Conservation (phyloP, 768 basidiomycete species). For the Boletus sensibilis region DNA sequence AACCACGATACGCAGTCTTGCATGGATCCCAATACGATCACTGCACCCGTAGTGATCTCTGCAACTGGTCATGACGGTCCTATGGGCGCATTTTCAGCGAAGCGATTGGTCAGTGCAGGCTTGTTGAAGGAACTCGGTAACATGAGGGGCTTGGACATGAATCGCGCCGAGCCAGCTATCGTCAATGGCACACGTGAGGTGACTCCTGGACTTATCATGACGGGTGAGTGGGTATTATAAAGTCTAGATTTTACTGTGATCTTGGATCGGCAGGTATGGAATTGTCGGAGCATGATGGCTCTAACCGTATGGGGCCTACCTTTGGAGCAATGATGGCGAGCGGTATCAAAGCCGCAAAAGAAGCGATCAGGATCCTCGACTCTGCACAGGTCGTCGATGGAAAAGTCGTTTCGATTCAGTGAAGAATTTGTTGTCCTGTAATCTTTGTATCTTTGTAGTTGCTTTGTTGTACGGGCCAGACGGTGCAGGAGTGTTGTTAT, state of each 20-base stretch:
- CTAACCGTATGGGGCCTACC: constrained; percentile 75
- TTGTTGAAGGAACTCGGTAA: constrained; percentile 71
- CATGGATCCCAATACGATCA: constrained; percentile 81
- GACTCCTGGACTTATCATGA: constrained; percentile 69
- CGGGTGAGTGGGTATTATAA: constrained; percentile 43
- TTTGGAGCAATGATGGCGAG: constrained; percentile 81
- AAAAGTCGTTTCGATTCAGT: constrained; percentile 44
- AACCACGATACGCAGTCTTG: constrained; percentile 76
- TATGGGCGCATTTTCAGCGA: constrained; percentile 81
- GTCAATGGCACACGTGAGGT: constrained; percentile 78
- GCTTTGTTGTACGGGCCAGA: neutral
- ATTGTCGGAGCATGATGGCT: constrained; percentile 76
- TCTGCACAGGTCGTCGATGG: constrained; percentile 51
- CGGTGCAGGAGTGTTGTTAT: constrained; percentile 4
- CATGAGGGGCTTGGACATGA: constrained; percentile 82
- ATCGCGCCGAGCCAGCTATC: constrained; percentile 77
- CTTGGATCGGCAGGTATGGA: constrained; percentile 62
- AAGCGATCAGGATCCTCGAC: constrained; percentile 55
- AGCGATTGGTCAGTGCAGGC: constrained; percentile 74
- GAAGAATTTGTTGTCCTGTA: neutral
- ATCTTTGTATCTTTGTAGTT: neutral
- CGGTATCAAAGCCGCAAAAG: constrained; percentile 69
- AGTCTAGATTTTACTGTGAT: neutral
- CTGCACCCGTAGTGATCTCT: constrained; percentile 70
- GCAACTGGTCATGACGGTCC: constrained; percentile 78